phyloP scores from a whole-genome alignment of 2,329 filamentous ascomycete species.

The Pseudohalonectria lignicola region DNA sequence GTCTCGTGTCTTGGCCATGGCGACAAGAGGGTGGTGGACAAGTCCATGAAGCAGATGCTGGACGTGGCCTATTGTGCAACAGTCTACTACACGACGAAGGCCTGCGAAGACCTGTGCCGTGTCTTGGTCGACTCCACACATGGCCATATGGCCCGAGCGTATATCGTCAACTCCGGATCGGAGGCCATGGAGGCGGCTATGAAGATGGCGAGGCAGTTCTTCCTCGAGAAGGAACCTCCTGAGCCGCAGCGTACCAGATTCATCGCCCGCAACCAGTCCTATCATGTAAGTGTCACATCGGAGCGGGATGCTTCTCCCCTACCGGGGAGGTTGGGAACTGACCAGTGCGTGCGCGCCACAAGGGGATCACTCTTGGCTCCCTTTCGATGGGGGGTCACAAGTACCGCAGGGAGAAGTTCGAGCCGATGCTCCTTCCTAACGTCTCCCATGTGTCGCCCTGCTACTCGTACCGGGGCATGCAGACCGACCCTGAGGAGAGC shows the following conservation, averaged over 20 bases:
- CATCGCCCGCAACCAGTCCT: conserved; percentile 57
- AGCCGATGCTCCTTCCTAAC: conserved; percentile 46
- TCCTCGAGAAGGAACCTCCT: conserved; percentile 40
- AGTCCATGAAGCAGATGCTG: conserved; percentile 26
- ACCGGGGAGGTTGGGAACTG: too few relatives aligned
- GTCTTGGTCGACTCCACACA: conserved; percentile 22
- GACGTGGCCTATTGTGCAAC: conserved; percentile 30
- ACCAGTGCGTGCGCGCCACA: too few relatives aligned
- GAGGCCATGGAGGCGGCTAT: conserved; percentile 56
- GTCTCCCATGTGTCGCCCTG: conserved; percentile 55
- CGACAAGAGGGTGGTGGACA: conserved; percentile 25
- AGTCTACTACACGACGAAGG: conserved; percentile 26
- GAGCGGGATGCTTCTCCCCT: too few relatives aligned
- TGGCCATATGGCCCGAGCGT: conserved; percentile 24
- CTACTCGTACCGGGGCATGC: conserved; percentile 50
- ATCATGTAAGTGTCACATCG: too few relatives aligned
- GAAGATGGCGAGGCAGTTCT: conserved; percentile 55
- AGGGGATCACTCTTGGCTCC: conserved; percentile 59
- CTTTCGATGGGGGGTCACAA: conserved; percentile 54
- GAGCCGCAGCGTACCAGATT: conserved; percentile 50
- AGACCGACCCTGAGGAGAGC: conserved; percentile 29
- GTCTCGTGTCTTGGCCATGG: conserved; percentile 36
- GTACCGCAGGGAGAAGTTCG: conserved; percentile 48
- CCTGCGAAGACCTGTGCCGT: conserved; percentile 26
- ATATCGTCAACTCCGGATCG: conserved; percentile 30